Percentiles rank a stretch among this genome's conserved stretches.
Evolutionary conservation across 345 rosid species (phyloP).

Genomic region (Salix exigua): DNA sequence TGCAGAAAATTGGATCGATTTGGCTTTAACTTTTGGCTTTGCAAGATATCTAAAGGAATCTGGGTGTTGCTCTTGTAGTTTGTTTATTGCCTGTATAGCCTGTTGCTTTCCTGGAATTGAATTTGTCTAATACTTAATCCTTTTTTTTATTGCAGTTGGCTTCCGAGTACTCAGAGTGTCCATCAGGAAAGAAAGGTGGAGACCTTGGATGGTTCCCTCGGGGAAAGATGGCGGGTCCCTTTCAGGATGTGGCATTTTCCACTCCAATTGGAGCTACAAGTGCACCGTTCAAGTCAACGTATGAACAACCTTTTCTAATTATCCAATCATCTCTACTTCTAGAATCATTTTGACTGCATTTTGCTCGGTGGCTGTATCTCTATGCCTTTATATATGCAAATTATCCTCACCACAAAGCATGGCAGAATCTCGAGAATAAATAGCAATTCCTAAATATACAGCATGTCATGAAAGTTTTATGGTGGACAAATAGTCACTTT

Average conservation of each 20-base stretch:
- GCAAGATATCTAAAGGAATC: background rate
- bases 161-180: constrained; percentile 91
- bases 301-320: background rate
- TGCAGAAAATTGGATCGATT: background rate
- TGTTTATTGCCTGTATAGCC: background rate
- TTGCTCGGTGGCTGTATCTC: background rate
- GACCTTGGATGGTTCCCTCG: constrained; percentile 99
- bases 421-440: background rate
- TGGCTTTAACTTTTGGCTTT: background rate
- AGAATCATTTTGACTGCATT: background rate
- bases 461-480: background rate
- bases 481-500: background rate
- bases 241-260: constrained; percentile 86
- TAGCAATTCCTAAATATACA: background rate
- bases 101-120: background rate
- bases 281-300: constrained; percentile 97
- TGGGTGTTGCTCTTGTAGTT: background rate
- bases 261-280: constrained; percentile 84
- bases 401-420: background rate
- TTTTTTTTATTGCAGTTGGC: constrained; percentile 47
- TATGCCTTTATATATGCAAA: background rate
- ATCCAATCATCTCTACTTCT: background rate
- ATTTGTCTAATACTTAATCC: background rate
- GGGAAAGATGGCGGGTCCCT: constrained; percentile 97
- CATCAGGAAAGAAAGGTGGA: constrained; percentile 97